phyloP scores from a whole-genome alignment of 2,329 filamentous ascomycete species.

The Thelonectria rubi region DNA sequence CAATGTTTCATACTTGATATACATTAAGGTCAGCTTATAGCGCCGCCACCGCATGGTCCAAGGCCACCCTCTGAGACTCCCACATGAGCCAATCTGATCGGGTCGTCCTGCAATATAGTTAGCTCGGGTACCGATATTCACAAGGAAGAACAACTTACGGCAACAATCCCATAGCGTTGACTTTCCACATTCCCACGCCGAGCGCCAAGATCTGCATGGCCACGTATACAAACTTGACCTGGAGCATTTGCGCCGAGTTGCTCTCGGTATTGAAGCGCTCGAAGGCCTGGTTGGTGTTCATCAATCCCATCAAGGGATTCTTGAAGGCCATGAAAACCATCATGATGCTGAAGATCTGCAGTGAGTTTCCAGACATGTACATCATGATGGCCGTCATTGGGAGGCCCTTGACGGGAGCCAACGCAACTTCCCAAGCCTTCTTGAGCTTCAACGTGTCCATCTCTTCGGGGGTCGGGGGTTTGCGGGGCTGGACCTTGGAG shows the following conservation, averaged over 20 bases:
- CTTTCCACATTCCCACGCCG: conserved; percentile 91
- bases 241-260: conserved; percentile 76
- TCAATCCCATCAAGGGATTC: conserved; percentile 85
- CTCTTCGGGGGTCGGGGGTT: conserved; percentile 79
- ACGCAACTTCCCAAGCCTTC: conserved; percentile 97
- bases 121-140: conserved; percentile 16
- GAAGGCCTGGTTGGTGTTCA: conserved; percentile 88
- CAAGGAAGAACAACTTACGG: conserved; percentile 67
- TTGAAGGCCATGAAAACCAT: conserved; percentile 99
- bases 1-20: conserved; percentile 15
- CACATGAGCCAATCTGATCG: conserved; percentile 97
- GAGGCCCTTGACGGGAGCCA: conserved; percentile 90
- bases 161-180: conserved; percentile 94
- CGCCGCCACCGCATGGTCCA: conserved; percentile 72
- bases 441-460: conserved; percentile 97
- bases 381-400: conserved; percentile 99
- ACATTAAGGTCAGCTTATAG: conserved; percentile 51
- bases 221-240: conserved; percentile 89
- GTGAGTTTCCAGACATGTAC: conserved; percentile 99
- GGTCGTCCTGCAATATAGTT: conserved; percentile 72
- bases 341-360: conserved; percentile 99
- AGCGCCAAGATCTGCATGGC: conserved; percentile 86
- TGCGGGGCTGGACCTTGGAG: conserved; percentile 61
- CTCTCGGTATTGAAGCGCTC: conserved; percentile 86
- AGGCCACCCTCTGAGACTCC: conserved; percentile 78